Base-by-base conservation (phyloP, 495 filamentous ascomycete species). In the Penicillium roqueforti region DNA sequence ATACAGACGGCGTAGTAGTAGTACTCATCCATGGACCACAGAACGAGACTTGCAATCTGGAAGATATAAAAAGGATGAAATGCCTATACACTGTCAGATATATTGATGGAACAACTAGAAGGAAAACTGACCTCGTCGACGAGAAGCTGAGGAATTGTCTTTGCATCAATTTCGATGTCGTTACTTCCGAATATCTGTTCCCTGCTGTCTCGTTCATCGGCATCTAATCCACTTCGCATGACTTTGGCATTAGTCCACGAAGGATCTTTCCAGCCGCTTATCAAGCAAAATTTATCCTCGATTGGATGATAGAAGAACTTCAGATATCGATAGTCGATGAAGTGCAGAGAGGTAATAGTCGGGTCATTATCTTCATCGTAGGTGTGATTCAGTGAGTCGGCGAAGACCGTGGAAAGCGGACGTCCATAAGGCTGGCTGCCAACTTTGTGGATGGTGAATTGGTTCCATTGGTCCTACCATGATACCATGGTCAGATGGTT, bases 31-130 rank as follows among this genome's bases (percentile, higher is more conserved):
- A 96, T 56, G 14, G 92, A 95, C 95, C 95, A 99, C 4, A 99
- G 84, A 42, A 93, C 68, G 51, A 99, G 74, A 74, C 95, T 97
- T 29, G 90, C 92, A 61, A 99, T 84, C 67, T 99, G 95, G 70
- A 99, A 99, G 32, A 97, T 85, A 63, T 97, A 99, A 72, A 99
- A 97, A 3, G 95, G 95, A 64, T 97, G 93, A 66, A 99, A 90
- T 4, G 87, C 90, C 87, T 93, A 18, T 23, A 6, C 19, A 48
- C 31, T 28, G 53, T 70, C 7, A 73, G 65, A 42, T 46, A n/a
- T 26, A 18, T 44, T 19, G 32, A 25, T 25, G 7, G 6, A 39
- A 28, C n/a, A 23, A 36, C 38, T 42, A 44, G 18, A 18, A 36
- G n/a, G 36, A 22, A 46, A 16, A 73, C 79, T 55, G 67, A 92